Conservation (phyloP, 352 stramenopile genomes). For the Pythium plurisporium region DNA sequence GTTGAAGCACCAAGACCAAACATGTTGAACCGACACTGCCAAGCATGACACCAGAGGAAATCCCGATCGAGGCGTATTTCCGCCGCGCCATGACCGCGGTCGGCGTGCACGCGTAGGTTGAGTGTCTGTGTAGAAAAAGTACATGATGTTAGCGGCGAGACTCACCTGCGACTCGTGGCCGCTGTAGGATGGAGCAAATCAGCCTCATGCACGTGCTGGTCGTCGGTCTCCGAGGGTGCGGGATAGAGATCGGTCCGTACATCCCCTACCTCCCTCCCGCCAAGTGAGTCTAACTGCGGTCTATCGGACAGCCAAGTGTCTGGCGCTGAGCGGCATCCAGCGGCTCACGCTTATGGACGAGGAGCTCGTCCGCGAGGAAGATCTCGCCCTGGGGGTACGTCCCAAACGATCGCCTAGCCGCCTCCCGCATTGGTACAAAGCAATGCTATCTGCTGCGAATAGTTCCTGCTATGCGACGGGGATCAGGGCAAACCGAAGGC, state of each 20-base stretch:
- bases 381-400: constrained; percentile 24
- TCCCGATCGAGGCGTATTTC: constrained; percentile 28
- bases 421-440: too few relatives aligned
- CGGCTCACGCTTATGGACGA: constrained; percentile 42
- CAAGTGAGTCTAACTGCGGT: too few relatives aligned
- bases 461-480: constrained; percentile 32
- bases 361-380: constrained; percentile 34
- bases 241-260: constrained; percentile 36
- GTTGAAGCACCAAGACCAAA: constrained; percentile 1
- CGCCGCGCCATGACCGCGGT: constrained; percentile 29
- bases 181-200: constrained; percentile 36
- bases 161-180: neutral
- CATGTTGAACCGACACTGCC: constrained; percentile 14
- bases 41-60: constrained; percentile 1
- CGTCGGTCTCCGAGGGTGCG: constrained; percentile 34
- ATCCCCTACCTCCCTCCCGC: neutral
- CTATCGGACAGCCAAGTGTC: constrained; percentile 32
- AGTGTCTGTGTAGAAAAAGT: too few relatives aligned
- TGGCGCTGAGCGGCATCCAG: constrained; percentile 32
- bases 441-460: too few relatives aligned
- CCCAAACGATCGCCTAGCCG: neutral
- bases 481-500: constrained; percentile 30
- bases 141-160: too few relatives aligned
- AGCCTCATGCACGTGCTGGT: constrained; percentile 40
- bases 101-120: constrained; percentile 21